Base-by-base conservation (phyloP, 176 grass and related monocot species). In the Triticum turgidum region DNA sequence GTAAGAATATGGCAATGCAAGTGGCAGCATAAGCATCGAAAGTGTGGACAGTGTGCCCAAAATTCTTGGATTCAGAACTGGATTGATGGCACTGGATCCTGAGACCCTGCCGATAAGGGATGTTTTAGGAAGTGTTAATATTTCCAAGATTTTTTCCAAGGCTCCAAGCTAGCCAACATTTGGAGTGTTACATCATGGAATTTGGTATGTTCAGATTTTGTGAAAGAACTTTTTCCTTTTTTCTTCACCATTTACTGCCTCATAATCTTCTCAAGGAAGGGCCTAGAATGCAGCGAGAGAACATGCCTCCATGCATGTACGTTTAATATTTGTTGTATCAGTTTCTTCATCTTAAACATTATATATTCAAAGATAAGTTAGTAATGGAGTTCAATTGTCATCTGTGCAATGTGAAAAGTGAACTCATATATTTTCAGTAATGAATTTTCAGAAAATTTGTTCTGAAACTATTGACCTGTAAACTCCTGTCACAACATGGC, bases 181-280 rank as follows among this genome's bases (percentile, higher is more conserved):
- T 25, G 73, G 73, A 21, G 25, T 54, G 73, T 77, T 33, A 11
- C 73, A 56, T 77, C 45, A 1, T 56, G 73, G 45, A 75, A 51
- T 51, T 78, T 61, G 58, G 77, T 61, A 79, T 61, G 76, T 79
- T 62, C 33, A 79, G 35, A 65, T 33, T 77, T 83, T 77, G 63
- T 66, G 59, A 4, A 41, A 41, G 34, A 39, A 25, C 34, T 5
- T 79, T 63, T 63, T 41, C 32, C 56, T 59, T 59, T 29, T 65
- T 25, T 21, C 5, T 24, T 33, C 33, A 59, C 24, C 33, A 79
- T 62, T 25, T 63, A 41, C 34, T 62, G 33, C 61, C 61, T 35
- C 34, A 79, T 22, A 79, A 62, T 15, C 77, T 54, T 76, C 49
- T 52, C 45, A 76, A 54, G 56, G 14, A 77, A 37, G 47, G 71